Conservation (phyloP, 164 flowering plant species). For the Magnolia kwangsiensis region DNA sequence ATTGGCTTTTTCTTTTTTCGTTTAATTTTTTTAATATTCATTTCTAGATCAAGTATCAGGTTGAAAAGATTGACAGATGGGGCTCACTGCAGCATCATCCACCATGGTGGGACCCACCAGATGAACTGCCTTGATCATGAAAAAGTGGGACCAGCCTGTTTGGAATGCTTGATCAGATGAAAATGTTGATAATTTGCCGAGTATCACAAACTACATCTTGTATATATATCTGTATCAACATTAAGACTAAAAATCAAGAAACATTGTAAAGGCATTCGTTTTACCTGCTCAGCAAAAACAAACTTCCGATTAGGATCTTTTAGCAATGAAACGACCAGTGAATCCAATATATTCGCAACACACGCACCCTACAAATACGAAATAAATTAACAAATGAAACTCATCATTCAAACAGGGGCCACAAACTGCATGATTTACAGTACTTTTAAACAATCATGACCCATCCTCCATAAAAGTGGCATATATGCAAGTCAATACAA, state of each 20-base stretch:
- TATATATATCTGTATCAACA: no score
- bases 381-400: not conserved
- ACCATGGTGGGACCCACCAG: not conserved
- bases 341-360: conserved; percentile 69
- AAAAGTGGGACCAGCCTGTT: not conserved
- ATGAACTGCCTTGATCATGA: not conserved
- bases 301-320: conserved; percentile 77
- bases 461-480: no score
- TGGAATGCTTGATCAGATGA: not conserved
- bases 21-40: no score
- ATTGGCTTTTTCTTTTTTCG: no score
- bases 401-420: not conserved
- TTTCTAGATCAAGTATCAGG: not conserved
- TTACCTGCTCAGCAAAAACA: conserved; percentile 73
- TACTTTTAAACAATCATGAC: no score
- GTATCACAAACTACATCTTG: not conserved
- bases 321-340: conserved; percentile 55
- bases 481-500: no score
- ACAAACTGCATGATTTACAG: no score
- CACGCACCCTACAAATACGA: conserved; percentile 55
- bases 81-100: not conserved
- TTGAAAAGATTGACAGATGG: not conserved
- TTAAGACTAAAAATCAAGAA: not conserved
- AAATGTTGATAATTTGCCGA: not conserved
- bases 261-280: not conserved